Evolutionary conservation across 306 rosid genomes (phyloP).

Genomic region (Crotalaria pallida): DNA sequence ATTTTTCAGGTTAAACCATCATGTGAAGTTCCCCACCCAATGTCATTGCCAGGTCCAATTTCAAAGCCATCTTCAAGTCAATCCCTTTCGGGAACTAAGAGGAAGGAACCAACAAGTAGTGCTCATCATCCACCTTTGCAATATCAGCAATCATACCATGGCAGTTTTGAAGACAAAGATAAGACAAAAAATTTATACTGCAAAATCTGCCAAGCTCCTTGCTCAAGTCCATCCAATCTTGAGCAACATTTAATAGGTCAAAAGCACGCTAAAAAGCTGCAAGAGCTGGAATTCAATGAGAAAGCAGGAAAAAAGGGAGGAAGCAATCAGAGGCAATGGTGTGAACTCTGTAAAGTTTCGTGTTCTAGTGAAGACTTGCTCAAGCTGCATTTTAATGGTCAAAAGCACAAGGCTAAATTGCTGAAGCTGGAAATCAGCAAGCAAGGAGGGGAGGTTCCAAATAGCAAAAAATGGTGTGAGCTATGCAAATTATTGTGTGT

Average conservation of each 20-base stretch:
- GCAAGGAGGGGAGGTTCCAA: background rate
- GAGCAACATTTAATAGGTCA: slow-evolving; percentile 25
- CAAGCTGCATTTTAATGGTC: slow-evolving; percentile 17
- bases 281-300: background rate
- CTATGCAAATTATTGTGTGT: slow-evolving; percentile 28
- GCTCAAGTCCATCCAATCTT: slow-evolving; percentile 15
- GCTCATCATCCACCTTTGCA: background rate
- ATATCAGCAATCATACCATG: background rate
- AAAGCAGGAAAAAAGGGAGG: background rate
- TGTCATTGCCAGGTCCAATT: background rate
- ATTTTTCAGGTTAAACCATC: slow-evolving; percentile 15
- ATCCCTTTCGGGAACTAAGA: slow-evolving; percentile 3
- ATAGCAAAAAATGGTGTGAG: slow-evolving; percentile 23
- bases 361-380: slow-evolving; percentile 26
- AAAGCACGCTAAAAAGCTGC: slow-evolving; percentile 18
- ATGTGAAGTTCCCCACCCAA: background rate
- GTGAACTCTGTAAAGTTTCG: slow-evolving; percentile 14
- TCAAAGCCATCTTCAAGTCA: background rate
- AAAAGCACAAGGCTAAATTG: slow-evolving; percentile 12
- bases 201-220: slow-evolving; percentile 6
- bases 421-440: background rate
- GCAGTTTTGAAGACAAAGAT: background rate
- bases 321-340: slow-evolving; percentile 5
- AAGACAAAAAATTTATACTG: background rate
- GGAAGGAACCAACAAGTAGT: background rate